phyloP scores from a whole-genome alignment of 495 filamentous ascomycete species.

The Annulohypoxylon moriforme region DNA sequence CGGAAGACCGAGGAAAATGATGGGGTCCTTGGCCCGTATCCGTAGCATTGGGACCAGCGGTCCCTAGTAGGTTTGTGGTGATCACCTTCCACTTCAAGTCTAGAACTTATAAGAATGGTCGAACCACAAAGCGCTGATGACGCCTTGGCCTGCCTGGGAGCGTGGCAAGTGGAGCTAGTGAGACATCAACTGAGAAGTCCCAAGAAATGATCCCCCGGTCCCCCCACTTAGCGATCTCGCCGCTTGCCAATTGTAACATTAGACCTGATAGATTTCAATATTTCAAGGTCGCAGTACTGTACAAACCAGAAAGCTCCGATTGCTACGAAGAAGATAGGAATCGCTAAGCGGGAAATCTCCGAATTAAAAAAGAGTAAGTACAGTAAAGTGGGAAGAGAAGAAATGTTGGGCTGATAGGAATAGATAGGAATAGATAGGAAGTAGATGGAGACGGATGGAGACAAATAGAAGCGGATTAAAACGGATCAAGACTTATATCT shows the following conservation, averaged over 20 bases:
- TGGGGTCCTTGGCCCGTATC: conserved; percentile 36
- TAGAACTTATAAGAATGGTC: conserved; percentile 34
- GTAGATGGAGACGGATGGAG: background rate
- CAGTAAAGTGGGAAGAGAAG: conserved; percentile 10
- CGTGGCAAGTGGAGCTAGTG: conserved; percentile 46
- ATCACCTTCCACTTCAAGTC: conserved; percentile 41
- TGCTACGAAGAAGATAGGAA: conserved; percentile 11
- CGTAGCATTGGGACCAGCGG: conserved; percentile 45
- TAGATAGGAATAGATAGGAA: background rate
- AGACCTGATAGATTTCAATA: conserved; percentile 24
- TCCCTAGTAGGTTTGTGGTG: conserved; percentile 33
- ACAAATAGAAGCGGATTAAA: background rate
- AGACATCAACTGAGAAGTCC: conserved; percentile 28
- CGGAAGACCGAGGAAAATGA: conserved; percentile 8
- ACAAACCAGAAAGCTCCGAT: conserved; percentile 30
- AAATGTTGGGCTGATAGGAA: conserved; percentile 11
- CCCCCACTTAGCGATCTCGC: conserved; percentile 33
- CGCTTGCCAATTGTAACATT: conserved; percentile 36
- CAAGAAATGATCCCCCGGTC: conserved; percentile 8
- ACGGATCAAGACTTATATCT: background rate
- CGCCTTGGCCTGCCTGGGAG: conserved; percentile 36
- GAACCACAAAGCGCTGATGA: conserved; percentile 27
- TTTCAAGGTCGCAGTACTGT: conserved; percentile 23
- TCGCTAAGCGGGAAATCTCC: conserved; percentile 13
- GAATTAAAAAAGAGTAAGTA: conserved; percentile 22